phyloP scores from a whole-genome alignment of 768 basidiomycete genomes.

The Boletus rufocinnamomeus region DNA sequence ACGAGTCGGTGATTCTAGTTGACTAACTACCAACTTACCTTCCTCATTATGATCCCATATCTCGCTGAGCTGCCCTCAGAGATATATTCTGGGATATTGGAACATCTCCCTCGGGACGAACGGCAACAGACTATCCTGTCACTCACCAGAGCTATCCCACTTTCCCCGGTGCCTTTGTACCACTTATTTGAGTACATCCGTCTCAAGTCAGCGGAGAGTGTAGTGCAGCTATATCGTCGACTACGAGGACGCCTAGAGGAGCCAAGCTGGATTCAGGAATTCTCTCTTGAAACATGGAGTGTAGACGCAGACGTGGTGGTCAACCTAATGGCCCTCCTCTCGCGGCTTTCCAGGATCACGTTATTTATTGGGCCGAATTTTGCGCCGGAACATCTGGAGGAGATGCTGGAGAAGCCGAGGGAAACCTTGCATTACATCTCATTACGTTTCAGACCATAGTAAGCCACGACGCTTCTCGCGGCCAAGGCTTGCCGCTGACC shows the following conservation, averaged over 20 bases:
- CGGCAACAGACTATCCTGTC: conserved; percentile 57
- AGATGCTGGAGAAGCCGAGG: conserved; percentile 57
- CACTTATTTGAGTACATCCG: conserved; percentile 61
- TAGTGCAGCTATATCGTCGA: conserved; percentile 56
- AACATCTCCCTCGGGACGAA: conserved; percentile 45
- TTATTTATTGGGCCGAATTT: conserved; percentile 78
- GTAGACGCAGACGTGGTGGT: conserved; percentile 76
- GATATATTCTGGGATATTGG: conserved; percentile 61
- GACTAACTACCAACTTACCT: background rate
- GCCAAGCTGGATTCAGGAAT: conserved; percentile 45
- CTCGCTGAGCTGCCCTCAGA: conserved; percentile 58
- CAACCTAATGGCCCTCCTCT: conserved; percentile 63
- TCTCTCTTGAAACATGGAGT: conserved; percentile 63
- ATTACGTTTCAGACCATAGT: conserved; percentile 85
- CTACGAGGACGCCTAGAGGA: conserved; percentile 43
- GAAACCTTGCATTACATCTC: conserved; percentile 51
- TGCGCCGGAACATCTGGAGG: conserved; percentile 78
- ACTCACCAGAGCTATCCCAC: conserved; percentile 64
- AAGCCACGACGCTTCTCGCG: conserved; percentile 30
- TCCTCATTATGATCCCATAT: conserved; percentile 18
- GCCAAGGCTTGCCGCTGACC: conserved; percentile 3
- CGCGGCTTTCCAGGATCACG: conserved; percentile 48
- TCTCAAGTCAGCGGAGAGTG: conserved; percentile 52
- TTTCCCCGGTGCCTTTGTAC: conserved; percentile 53
- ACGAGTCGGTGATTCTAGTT: background rate